Percentiles rank a stretch among this genome's conserved stretches.
These are phyloP conservation scores for Echites panduratus DNA, from an alignment of 257 asterid species.

Conservation along the genomic window DNA sequence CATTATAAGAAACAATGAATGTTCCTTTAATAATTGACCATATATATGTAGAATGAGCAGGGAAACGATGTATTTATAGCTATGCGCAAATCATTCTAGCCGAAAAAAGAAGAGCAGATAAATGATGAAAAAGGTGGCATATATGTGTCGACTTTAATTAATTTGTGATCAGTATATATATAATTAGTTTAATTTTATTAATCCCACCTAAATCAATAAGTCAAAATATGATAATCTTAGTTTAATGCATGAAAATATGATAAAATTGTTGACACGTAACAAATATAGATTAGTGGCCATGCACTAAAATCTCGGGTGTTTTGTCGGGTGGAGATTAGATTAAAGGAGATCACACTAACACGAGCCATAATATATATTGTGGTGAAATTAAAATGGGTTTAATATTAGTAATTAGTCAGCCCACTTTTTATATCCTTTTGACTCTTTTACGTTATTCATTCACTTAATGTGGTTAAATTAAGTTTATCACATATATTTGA, in stretches of 20 bases:
- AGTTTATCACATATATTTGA: no score
- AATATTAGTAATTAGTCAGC: no score
- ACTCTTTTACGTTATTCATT: no score
- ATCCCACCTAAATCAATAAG: conserved; percentile 12
- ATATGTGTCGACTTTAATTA: no score
- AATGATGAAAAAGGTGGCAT: background rate
- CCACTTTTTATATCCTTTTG: no score
- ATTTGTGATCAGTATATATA: no score
- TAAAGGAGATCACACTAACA: background rate
- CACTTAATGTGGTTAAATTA: no score
- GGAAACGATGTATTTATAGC: conserved; percentile 11
- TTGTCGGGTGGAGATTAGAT: conserved; percentile 5
- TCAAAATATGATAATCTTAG: conserved; percentile 15
- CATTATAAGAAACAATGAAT: background rate
- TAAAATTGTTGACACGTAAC: conserved; percentile 7
- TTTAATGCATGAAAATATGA: conserved; percentile 27
- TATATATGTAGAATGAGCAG: background rate
- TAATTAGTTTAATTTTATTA: conserved; percentile 7
- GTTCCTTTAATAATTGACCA: background rate
- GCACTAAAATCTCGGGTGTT: background rate
- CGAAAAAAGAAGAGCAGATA: background rate
- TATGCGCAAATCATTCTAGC: background rate
- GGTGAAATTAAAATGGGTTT: background rate
- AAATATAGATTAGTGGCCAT: conserved; percentile 12
- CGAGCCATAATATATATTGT: background rate